Conservation (phyloP, 2,329 filamentous ascomycete species). For the Chrysoporthe puriensis region DNA sequence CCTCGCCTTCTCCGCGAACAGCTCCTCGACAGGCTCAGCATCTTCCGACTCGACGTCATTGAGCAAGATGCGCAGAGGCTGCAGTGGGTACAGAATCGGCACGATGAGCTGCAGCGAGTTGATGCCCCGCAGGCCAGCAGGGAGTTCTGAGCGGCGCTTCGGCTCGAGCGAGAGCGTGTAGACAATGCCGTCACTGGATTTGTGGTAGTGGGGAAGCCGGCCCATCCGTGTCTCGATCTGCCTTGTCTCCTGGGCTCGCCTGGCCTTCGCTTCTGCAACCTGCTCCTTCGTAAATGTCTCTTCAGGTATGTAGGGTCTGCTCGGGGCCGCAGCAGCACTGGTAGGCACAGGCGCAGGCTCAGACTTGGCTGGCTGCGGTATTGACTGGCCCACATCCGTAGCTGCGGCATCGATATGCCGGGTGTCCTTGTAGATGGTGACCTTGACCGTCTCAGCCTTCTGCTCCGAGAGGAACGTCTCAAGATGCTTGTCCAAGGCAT, state of each 20-base stretch:
- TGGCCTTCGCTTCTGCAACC: conserved; percentile 63
- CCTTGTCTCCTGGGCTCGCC: conserved; percentile 66
- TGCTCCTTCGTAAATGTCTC: conserved; percentile 62
- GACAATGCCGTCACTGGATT: conserved; percentile 69
- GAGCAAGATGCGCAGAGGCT: conserved; percentile 67
- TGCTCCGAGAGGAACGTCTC: conserved; percentile 71
- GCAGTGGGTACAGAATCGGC: conserved; percentile 72
- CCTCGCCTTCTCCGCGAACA: conserved; percentile 63
- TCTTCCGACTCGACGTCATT: conserved; percentile 64
- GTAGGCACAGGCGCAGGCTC: not conserved
- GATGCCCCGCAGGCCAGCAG: conserved; percentile 61
- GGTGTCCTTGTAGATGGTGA: conserved; percentile 64
- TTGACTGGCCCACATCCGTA: conserved; percentile 2
- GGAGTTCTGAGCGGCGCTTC: conserved; percentile 62
- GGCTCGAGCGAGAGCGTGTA: conserved; percentile 75
- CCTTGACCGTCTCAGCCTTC: conserved; percentile 73
- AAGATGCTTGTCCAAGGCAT: conserved; percentile 72
- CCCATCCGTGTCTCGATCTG: conserved; percentile 78
- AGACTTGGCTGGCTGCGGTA: conserved; percentile 3
- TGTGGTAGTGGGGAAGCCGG: conserved; percentile 67
- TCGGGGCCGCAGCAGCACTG: conserved; percentile 5
- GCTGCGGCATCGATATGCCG: conserved; percentile 45
- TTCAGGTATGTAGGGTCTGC: conserved; percentile 45
- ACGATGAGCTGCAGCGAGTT: conserved; percentile 70
- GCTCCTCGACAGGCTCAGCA: conserved; percentile 64